Base-by-base conservation (phyloP, 805 yeast species). In the Lachancea lanzarotensis region DNA sequence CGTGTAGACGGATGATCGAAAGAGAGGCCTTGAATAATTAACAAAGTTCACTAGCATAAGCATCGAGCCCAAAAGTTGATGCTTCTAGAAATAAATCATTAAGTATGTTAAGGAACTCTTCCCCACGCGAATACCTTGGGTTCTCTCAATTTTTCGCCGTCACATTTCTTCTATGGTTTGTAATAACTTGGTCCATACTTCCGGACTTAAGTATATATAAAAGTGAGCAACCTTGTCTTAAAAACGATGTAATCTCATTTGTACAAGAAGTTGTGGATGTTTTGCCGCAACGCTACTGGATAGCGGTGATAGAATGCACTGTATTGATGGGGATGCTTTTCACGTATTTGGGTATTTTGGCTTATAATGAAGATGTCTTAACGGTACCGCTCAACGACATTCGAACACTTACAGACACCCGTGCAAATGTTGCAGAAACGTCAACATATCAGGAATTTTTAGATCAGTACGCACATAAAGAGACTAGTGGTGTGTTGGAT, bases 241-340 rank as follows among this genome's bases (percentile, higher is more conserved):
- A 76, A 32, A 49, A 56, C n/a, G 54, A 42, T 17, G 33, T 42
- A 19, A 36, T 43, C 13, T 17, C 31, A 4, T 43, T 39, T 75
- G 30, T 73, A 84, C 35, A 72, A 78, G 45, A 54, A 54, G 8
- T 52, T 78, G 26, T 81, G 79, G 15, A 76, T 83, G 16, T 76
- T 74, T 55, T 89, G 81, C 98, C 98, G 0, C 84, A 91, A 27
- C 72, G 95, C 52, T 84, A 90, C 81, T 93, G 98, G 98, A 82
- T 95, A 2, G 59, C 85, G 30, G 84, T 87, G 1, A 62, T 85
- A 2, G 95, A 96, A 3, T 72, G 86, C 12, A 78, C 77, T 52
- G 72, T 82, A 4, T 65, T 91, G 26, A 78, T 86, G 73, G 61
- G 73, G 10, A 81, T 90, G 88, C 65, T 81, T 15, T 89, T 78